Base-by-base conservation (phyloP, 1,284 basidiomycete genomes). In the Cystobasidium slooffiae region DNA sequence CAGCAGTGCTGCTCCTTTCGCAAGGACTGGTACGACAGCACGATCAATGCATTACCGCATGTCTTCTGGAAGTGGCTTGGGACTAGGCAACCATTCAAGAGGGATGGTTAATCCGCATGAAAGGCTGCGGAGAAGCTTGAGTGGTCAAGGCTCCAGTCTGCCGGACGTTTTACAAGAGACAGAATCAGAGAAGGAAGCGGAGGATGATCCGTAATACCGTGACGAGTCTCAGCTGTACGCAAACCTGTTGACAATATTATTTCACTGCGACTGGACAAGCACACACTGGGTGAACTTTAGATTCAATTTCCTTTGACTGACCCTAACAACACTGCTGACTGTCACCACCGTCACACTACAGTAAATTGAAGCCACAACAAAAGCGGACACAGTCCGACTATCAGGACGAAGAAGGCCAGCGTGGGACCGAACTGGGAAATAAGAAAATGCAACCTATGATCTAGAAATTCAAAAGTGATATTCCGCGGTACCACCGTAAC, bases 41-140 rank as follows among this genome's bases (percentile, higher is more conserved):
- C 62, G 63, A 31, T 18, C 62, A 22, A 22, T 73, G 62, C 70
- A 73, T 59, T 73, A 73, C 44, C 62, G 70, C 18, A 65, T 73
- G 63, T 73, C 70, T 18, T 73, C 70, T 1, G 55, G 70, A 9
- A 59, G 53, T 52, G 70, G 70, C 37, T 24, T 73, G n/a, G 70
- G 62, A 8, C 18, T 73, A 20, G 63, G 63, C 10, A 64, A 24
- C 10, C 61, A 66, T 18, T 16, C 39, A 20, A 31, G 66, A 22
- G 66, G 39, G 16, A 9, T 56, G 39, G 12, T 37, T 1, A 43
- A 56, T 6, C 66, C 66, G 9, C 66, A 68, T 31, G 66, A 68
- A 37, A 49, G 55, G 14, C n/a, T 68, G 5, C 66, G 66, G 8
- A 12, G 66, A 37, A 68, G 66, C 20, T 31, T 68, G 10, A 68